Conservation (phyloP, 441 rosid species). For the Rhodomyrtus psidioides region DNA sequence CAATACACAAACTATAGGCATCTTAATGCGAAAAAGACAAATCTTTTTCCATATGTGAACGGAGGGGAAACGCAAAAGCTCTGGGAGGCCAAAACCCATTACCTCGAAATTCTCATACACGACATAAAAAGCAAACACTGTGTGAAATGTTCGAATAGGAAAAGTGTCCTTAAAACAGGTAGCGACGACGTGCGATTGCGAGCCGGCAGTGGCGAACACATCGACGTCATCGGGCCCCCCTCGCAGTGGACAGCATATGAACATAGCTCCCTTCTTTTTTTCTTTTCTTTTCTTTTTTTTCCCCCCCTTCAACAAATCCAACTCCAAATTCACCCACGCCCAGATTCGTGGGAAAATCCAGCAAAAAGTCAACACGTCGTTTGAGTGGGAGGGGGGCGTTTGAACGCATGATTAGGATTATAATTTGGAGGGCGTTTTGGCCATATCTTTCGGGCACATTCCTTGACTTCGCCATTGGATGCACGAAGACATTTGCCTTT, state of each 20-base stretch:
- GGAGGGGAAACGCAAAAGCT: neutral
- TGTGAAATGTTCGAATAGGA: neutral
- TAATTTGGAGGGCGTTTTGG: neutral
- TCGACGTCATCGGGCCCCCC: neutral
- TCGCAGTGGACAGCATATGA: neutral
- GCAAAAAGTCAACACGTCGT: neutral
- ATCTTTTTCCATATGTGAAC: neutral
- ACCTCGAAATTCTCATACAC: neutral
- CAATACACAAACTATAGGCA: too few species aligned
- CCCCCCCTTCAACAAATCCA: neutral
- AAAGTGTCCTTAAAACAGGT: neutral
- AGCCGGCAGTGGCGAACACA: neutral
- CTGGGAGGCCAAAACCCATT: neutral
- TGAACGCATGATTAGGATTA: constrained; percentile 6
- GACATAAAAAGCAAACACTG: neutral
- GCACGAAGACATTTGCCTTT: neutral
- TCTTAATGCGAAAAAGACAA: neutral
- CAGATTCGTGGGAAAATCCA: neutral
- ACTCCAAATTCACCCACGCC: neutral
- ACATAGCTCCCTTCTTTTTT: neutral
- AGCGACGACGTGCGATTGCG: too few species aligned
- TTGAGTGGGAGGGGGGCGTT: neutral
- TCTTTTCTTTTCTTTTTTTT: neutral
- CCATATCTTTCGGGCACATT: neutral
- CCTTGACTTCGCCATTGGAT: constrained; percentile 5